These are phyloP conservation scores for Zanthoxylum bungeanum DNA, from an alignment of 345 rosid genomes.

Conservation along the genomic window DNA sequence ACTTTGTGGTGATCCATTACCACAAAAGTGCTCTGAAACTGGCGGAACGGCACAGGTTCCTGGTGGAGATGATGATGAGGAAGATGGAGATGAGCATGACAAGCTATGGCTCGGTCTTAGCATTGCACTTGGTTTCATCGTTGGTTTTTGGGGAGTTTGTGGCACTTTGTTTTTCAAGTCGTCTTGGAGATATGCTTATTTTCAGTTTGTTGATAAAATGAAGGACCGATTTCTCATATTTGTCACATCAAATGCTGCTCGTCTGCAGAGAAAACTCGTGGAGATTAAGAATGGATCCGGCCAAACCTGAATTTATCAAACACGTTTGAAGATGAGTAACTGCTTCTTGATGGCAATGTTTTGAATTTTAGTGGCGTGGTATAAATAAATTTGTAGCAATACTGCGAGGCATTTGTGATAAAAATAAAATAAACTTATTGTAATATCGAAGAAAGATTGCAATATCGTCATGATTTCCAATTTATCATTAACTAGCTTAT, in stretches of 20 bases:
- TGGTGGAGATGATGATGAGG: neutral
- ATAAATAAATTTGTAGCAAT: neutral
- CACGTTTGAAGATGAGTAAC: neutral
- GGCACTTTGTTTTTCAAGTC: slow-evolving; percentile 14
- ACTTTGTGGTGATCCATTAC: slow-evolving; percentile 22
- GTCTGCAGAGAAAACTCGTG: neutral
- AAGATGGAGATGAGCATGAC: neutral
- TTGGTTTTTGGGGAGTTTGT: slow-evolving; percentile 17
- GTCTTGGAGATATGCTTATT: slow-evolving; percentile 19
- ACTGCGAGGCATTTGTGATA: neutral
- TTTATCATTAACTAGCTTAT: too few species aligned
- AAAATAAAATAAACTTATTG: too few species aligned
- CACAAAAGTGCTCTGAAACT: neutral
- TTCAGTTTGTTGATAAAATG: slow-evolving; percentile 11
- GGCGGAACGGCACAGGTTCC: neutral
- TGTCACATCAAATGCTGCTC: neutral
- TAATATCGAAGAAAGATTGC: too few species aligned
- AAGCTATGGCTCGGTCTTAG: slow-evolving; percentile 2
- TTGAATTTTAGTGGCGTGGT: neutral
- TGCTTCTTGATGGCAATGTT: neutral
- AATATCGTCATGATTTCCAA: too few species aligned
- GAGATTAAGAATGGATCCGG: neutral
- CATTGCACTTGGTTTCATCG: slow-evolving; percentile 2
- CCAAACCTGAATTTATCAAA: neutral
- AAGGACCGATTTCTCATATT: neutral